Base-by-base conservation (phyloP, 2,329 filamentous ascomycete genomes). In the Talaromyces funiculosus region DNA sequence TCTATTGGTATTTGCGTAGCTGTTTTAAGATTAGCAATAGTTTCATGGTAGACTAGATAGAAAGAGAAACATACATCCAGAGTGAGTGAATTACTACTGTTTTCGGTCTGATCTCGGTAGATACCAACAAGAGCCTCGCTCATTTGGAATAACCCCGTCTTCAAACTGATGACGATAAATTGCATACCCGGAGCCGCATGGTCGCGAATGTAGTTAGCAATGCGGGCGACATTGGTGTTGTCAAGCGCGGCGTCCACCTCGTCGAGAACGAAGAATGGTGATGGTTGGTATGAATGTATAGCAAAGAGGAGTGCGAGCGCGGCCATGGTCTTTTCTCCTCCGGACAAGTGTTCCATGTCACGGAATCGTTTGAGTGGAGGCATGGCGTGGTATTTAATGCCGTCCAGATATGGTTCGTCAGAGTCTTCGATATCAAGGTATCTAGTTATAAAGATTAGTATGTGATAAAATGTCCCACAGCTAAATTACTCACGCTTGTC, bases 321-420 rank as follows among this genome's bases (percentile, higher is more conserved):
- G 1, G 94, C 94, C 88, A 99, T 99, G 0, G 94, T 99, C 82
- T 99, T 99, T 78, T 99, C 94, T 60, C 94, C 94, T 69, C 94
- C 94, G 1, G 91, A 96, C 9, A 99, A 81, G 73, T 97, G 94
- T 75, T 99, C 94, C 94, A 99, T 99, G 74, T 99, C 95, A 68
- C 94, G 86, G 84, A 99, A 99, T 49, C 94, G 91, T 79, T 99
- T 99, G 64, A 97, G 85, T 1, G 94, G 94, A 20, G 94, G 94
- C 92, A 97, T 99, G 64, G 94, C 95, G 73, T 97, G 92, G 77
- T 99, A 99, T 72, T 96, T 97, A 77, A 99, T 92, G 33, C 94
- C 94, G 42, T 90, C 91, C 3, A 97, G 84, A 74, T 97, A 99
- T 0, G 94, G 94, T 70, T 96, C 93, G 65, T 96, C 92, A n/a